These are phyloP conservation scores for Babesia ovata DNA, from an alignment of 169 alveolate species.

Conservation along the genomic window DNA sequence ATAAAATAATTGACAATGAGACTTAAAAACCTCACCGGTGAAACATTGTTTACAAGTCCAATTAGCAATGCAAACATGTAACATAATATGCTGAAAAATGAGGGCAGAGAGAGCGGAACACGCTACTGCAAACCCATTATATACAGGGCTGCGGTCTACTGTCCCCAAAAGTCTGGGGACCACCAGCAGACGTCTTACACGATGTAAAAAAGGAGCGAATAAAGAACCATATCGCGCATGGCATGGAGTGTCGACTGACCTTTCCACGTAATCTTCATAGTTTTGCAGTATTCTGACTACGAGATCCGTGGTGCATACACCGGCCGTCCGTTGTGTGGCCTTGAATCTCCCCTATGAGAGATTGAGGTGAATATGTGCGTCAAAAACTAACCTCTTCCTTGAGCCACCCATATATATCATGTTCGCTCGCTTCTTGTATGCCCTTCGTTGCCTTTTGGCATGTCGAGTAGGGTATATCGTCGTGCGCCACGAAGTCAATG, in stretches of 20 bases:
- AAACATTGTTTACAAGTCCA: too few species aligned
- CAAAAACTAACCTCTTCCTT: conserved; percentile 76
- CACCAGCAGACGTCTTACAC: neutral
- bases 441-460: conserved; percentile 71
- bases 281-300: conserved; percentile 92
- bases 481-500: conserved; percentile 94
- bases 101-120: too few species aligned
- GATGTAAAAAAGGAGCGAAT: neutral
- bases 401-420: conserved; percentile 90
- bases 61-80: too few species aligned
- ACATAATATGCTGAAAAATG: too few species aligned
- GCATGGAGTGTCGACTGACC: conserved; percentile 30
- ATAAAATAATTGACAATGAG: too few species aligned
- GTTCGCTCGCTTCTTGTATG: conserved; percentile 74
- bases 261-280: conserved; percentile 92
- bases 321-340: conserved; percentile 93
- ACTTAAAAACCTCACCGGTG: too few species aligned
- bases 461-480: conserved; percentile 90
- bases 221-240: neutral
- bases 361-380: too few species aligned
- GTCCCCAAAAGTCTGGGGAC: neutral
- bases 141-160: neutral
- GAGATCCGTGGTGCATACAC: conserved; percentile 95
- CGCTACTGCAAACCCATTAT: too few species aligned
- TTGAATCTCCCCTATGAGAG: conserved; percentile 83